Percentiles rank a stretch among this genome's conserved stretches.
Conservation (phyloP, 1,284 basidiomycete genomes). For the Heterobasidion annosum region DNA sequence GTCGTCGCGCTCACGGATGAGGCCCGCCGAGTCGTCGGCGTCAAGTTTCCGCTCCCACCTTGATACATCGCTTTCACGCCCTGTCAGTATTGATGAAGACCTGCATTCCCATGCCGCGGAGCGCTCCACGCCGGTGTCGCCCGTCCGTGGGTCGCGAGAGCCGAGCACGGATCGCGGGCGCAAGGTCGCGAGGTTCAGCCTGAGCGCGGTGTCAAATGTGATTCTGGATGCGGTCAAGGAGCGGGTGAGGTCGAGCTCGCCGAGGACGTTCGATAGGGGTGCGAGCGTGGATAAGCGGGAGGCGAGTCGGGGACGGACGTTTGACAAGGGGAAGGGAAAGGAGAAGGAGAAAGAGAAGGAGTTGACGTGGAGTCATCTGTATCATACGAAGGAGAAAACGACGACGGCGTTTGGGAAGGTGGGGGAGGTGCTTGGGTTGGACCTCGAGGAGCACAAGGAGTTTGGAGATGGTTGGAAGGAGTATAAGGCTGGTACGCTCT, state of each 20-base stretch:
- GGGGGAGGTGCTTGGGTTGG: slow-evolving; percentile 25
- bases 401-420: slow-evolving; percentile 18
- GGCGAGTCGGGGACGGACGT: slow-evolving; percentile 2
- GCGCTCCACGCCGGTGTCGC: not conserved
- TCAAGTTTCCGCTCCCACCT: slow-evolving; percentile 14
- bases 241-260: slow-evolving; percentile 32
- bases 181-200: slow-evolving; percentile 6
- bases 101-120: not conserved
- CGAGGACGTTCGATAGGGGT: slow-evolving; percentile 12
- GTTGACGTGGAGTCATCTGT: not conserved
- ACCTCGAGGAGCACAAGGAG: slow-evolving; percentile 38
- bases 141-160: slow-evolving; percentile 17
- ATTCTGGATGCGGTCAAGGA: slow-evolving; percentile 19
- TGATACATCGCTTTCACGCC: slow-evolving; percentile 17
- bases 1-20: not conserved
- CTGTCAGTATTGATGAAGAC: not conserved
- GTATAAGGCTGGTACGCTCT: slow-evolving; percentile 72
- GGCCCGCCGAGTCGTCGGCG: slow-evolving; percentile 11
- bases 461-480: slow-evolving; percentile 75
- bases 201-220: slow-evolving; percentile 7
- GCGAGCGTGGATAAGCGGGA: slow-evolving; percentile 8
- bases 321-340: slow-evolving; percentile 6
- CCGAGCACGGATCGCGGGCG: slow-evolving; percentile 21
- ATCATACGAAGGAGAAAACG: not conserved
- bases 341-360: slow-evolving; percentile 4